Percentiles rank a stretch among this genome's conserved stretches.
phyloP scores from a whole-genome alignment of 768 basidiomycete species.

The Crepidotus variabilis region DNA sequence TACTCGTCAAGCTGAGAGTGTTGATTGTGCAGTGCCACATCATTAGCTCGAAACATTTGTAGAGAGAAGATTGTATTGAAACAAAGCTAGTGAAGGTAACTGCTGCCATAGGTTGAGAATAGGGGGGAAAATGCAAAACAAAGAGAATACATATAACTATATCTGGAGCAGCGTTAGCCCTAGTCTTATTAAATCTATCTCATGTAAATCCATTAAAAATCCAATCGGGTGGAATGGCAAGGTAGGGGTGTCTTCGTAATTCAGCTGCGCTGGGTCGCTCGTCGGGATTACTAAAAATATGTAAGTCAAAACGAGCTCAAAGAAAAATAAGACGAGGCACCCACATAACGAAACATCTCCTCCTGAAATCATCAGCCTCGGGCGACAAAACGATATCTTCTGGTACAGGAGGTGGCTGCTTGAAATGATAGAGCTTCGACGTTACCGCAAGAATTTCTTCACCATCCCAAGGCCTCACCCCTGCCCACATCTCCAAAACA shows the following conservation, averaged over 20 bases:
- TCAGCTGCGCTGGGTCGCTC: slow-evolving; percentile 79
- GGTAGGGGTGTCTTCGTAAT: slow-evolving; percentile 76
- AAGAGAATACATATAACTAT: no score
- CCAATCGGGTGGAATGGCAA: slow-evolving; percentile 71
- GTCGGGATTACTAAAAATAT: slow-evolving; percentile 63
- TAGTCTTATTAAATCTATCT: slow-evolving; percentile 25
- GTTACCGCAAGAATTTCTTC: slow-evolving; percentile 90
- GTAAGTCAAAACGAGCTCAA: slow-evolving; percentile 9
- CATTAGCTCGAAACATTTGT: no score
- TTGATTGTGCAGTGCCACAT: no score
- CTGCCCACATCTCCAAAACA: slow-evolving; percentile 97
- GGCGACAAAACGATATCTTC: slow-evolving; percentile 77
- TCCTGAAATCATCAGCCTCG: slow-evolving; percentile 81
- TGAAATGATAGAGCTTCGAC: slow-evolving; percentile 89
- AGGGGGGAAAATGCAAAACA: no score
- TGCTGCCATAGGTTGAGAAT: no score
- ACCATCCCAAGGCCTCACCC: slow-evolving; percentile 90
- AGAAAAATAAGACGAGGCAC: slow-evolving; percentile 21
- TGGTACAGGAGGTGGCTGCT: slow-evolving; percentile 86
- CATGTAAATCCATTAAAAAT: slow-evolving; percentile 63
- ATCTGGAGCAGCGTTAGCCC: no score
- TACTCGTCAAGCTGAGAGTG: no score
- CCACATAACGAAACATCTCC: slow-evolving; percentile 86
- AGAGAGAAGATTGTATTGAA: no score
- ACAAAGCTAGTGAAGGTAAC: no score